Evolutionary conservation across 169 alveolate genomes (phyloP).

Genomic region (Perkinsus olseni): DNA sequence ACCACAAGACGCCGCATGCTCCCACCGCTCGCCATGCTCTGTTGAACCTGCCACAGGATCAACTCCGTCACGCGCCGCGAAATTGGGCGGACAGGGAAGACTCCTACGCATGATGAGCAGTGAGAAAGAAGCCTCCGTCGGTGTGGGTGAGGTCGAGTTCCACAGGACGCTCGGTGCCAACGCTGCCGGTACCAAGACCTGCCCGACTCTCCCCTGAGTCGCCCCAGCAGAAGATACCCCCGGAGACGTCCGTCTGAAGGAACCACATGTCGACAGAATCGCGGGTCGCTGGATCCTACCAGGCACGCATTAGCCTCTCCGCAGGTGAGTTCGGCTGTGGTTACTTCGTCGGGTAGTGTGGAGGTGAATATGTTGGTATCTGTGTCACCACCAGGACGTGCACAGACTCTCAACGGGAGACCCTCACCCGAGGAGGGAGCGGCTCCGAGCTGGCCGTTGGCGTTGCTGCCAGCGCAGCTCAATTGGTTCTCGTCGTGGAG

Average conservation of each 20-base stretch:
- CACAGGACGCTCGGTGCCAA: not conserved
- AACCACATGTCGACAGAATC: not conserved
- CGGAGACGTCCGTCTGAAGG: not conserved
- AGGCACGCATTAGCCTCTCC: not conserved
- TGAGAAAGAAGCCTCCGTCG: not conserved
- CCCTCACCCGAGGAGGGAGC: not conserved
- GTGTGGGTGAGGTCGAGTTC: not conserved
- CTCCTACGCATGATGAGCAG: not conserved
- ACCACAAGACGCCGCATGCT: not conserved
- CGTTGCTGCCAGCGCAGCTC: not conserved
- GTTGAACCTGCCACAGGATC: not conserved
- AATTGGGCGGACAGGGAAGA: not conserved
- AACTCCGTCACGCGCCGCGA: no score
- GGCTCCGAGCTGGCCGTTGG: not conserved
- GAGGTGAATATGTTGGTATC: not conserved
- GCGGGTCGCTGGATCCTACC: not conserved
- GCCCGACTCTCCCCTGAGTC: not conserved
- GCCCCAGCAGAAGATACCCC: not conserved
- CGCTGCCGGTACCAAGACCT: not conserved
- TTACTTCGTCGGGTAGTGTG: not conserved
- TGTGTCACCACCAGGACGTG: not conserved
- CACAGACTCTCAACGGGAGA: not conserved
- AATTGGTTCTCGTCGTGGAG: not conserved
- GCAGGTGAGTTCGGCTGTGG: not conserved
- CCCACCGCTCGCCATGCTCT: not conserved